Percentiles rank a stretch among this genome's conserved stretches.
Evolutionary conservation across 2,329 filamentous ascomycete species (phyloP).

Genomic region (Fusarium falciforme): DNA sequence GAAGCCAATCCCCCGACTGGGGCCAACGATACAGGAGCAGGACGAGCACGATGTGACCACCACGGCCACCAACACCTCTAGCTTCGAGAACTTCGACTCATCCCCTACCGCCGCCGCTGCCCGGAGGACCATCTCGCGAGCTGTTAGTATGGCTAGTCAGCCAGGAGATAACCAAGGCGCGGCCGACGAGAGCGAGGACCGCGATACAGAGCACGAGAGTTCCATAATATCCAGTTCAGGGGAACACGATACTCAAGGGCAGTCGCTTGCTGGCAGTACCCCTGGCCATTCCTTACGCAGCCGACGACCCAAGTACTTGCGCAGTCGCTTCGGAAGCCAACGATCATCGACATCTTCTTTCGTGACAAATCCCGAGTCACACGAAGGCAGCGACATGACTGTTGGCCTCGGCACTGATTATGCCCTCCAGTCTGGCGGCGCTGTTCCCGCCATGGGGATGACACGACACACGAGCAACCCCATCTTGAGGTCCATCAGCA

Average conservation of each 20-base stretch:
- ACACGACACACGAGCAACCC: constrained; percentile 63
- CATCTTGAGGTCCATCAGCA: constrained; percentile 81
- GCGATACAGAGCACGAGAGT: constrained; percentile 45
- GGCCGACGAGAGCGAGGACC: constrained; percentile 39
- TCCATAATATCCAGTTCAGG: constrained; percentile 46
- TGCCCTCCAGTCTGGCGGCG: constrained; percentile 84
- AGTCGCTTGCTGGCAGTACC: constrained; percentile 56
- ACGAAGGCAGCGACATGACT: constrained; percentile 78
- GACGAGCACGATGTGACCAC: constrained; percentile 44
- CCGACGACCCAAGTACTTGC: constrained; percentile 67
- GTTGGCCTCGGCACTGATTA: constrained; percentile 77
- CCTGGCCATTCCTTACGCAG: constrained; percentile 60
- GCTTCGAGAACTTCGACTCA: constrained; percentile 65
- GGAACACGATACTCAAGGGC: constrained; percentile 46
- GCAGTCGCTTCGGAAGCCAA: constrained; percentile 67
- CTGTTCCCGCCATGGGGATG: constrained; percentile 67
- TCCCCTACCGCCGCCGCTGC: constrained; percentile 68
- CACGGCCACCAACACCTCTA: constrained; percentile 59
- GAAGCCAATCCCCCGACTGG: constrained; percentile 44
- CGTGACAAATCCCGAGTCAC: constrained; percentile 62
- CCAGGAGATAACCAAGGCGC: constrained; percentile 32
- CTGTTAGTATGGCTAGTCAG: constrained; percentile 58
- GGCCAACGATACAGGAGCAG: constrained; percentile 26
- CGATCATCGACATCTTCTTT: constrained; percentile 72
- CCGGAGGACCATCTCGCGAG: constrained; percentile 64